Evolutionary conservation across 2,329 filamentous ascomycete species (phyloP).

Genomic region (Chaetomiaceae sp.): DNA sequence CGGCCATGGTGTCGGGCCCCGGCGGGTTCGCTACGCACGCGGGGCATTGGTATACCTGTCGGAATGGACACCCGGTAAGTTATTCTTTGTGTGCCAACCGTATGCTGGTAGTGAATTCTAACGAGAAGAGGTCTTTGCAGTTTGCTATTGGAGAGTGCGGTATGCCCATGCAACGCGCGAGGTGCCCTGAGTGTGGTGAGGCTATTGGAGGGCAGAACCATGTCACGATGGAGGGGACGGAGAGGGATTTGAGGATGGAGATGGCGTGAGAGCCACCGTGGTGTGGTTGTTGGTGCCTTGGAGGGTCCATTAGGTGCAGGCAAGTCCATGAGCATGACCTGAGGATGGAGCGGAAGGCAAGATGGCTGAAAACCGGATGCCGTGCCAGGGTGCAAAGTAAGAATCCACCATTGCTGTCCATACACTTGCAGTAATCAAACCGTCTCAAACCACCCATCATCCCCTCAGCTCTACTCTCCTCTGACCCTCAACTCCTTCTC

Average conservation of each 20-base stretch:
- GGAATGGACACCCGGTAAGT: slow-evolving; percentile 31
- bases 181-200: slow-evolving; percentile 59
- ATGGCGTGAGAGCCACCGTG: too few species aligned
- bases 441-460: too few species aligned
- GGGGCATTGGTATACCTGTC: slow-evolving; percentile 33
- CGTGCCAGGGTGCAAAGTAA: too few species aligned
- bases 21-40: slow-evolving; percentile 37
- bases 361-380: too few species aligned
- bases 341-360: too few species aligned
- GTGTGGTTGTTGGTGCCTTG: too few species aligned
- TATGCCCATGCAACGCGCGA: slow-evolving; percentile 57
- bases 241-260: slow-evolving; percentile 47
- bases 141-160: slow-evolving; percentile 65
- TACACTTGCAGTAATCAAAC: too few species aligned
- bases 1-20: slow-evolving; percentile 43
- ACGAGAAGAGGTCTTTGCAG: slow-evolving; percentile 45
- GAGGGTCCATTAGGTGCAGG: too few species aligned
- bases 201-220: slow-evolving; percentile 54
- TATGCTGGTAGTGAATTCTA: not conserved
- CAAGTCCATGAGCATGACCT: too few species aligned
- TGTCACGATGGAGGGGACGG: slow-evolving; percentile 46
- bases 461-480: too few species aligned
- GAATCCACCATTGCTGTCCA: too few species aligned
- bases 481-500: not conserved
- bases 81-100: slow-evolving; percentile 6